Evolutionary conservation across 345 rosid species (phyloP), one percentile per base, ranked within the genome.

Genomic region (Rhodomyrtus tomentosa): DNA sequence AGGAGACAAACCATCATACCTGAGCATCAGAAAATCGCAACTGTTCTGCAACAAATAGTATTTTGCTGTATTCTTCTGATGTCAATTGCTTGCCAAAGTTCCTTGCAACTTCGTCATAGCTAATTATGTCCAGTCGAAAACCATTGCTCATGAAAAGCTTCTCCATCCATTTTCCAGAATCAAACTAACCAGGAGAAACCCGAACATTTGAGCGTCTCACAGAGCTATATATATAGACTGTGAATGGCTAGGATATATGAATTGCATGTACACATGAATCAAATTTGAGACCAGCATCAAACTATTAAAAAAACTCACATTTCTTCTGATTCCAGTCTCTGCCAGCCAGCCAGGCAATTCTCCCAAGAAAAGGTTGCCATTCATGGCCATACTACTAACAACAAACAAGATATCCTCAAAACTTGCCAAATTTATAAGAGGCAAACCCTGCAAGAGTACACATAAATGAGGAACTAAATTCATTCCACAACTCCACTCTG

Each of bases 21-120:
- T 96, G 98, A 86, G 92, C 96, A 88, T 96, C 98, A 24, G 98
- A 96, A 85, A 88, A 95, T 84, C 91, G 91, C 88, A 93, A 83
- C 76, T 96, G 98, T 82, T 95, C 95, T 38, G 99, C 98, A 22
- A 90, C 86, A 88, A 95, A 95, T 40, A 96, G 82, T 72, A 92
- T 89, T 40, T 89, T 90, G 86, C 87, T 86, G 85, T 89, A 91
- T 52, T 82, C 88, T 87, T 82, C 86, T 1, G 90, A 88, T 22
- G 88, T 88, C 83, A 92, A 79, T 76, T 88, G 91, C 90, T 88
- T 84, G 45, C 95, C 94, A 82, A 93, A 90, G 87, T 88, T 92
- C 73, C 56, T 89, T 12, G 98, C 93, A 27, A 91, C 86, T 86
- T 93, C 92, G 68, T 90, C 84, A 81, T 92, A 92, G 87, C 89